A percentile compares a stretch with the other conserved stretches of the same genome.
Conservation (phyloP, 225 moss, liverwort and hornwort species). For the Lunularia cruciata region DNA sequence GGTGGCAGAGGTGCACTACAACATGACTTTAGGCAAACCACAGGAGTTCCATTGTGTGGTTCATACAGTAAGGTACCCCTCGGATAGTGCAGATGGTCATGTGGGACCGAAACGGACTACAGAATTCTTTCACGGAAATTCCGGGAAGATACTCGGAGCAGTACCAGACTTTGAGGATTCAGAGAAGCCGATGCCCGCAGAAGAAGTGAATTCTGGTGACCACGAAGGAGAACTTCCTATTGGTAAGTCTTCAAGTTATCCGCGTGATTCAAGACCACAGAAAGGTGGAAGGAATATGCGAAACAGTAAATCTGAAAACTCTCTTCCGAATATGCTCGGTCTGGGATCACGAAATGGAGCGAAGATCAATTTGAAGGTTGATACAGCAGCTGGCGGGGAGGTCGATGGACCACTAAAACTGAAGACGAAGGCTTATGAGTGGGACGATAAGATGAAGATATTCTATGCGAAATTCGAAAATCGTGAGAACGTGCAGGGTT, state of each 20-base stretch:
- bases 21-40: slow-evolving; percentile 19
- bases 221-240: not conserved
- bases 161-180: not conserved
- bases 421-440: slow-evolving; percentile 12
- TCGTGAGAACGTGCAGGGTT: slow-evolving; percentile 4
- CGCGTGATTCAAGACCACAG: not conserved
- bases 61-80: not conserved
- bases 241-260: slow-evolving; percentile 4
- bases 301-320: not conserved
- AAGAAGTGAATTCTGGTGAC: too few relatives aligned
- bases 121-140: not conserved
- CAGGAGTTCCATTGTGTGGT: slow-evolving; percentile 7
- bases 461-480: slow-evolving; percentile 9
- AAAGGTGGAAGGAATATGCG: not conserved
- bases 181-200: not conserved
- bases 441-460: slow-evolving; percentile 9
- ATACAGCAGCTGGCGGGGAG: not conserved
- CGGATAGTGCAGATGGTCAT: not conserved
- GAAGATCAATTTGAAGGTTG: not conserved
- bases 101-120: not conserved
- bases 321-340: not conserved
- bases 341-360: not conserved
- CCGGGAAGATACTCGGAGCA: not conserved
- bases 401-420: not conserved
- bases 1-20: slow-evolving; percentile 16